phyloP scores from a whole-genome alignment of 2,329 filamentous ascomycete genomes.

The Claviceps citrina region DNA sequence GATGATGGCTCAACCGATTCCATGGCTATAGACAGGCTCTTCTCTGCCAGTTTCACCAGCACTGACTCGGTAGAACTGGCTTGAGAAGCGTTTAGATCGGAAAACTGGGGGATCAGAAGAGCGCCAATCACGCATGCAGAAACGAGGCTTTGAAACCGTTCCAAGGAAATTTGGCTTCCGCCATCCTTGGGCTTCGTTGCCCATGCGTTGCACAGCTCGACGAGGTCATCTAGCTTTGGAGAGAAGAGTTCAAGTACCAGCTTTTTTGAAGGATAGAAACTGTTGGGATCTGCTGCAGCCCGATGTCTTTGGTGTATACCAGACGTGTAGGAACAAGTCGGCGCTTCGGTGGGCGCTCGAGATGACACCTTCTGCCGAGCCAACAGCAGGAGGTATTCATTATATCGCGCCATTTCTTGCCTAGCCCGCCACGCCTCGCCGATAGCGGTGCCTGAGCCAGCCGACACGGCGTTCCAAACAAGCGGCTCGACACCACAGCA shows the following conservation, averaged over 20 bases:
- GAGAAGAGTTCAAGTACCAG: slow-evolving; percentile 38
- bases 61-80: slow-evolving; percentile 32
- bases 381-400: slow-evolving; percentile 41
- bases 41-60: slow-evolving; percentile 26
- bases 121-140: slow-evolving; percentile 30
- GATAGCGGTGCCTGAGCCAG: slow-evolving; percentile 31
- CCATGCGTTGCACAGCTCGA: slow-evolving; percentile 32
- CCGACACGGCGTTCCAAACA: slow-evolving; percentile 15
- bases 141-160: slow-evolving; percentile 37
- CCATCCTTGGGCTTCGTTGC: slow-evolving; percentile 28
- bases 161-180: slow-evolving; percentile 33
- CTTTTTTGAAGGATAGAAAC: slow-evolving; percentile 29
- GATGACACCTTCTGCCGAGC: slow-evolving; percentile 13
- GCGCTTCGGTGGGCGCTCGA: not conserved
- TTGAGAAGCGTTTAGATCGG: slow-evolving; percentile 30
- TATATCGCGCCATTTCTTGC: slow-evolving; percentile 26
- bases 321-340: slow-evolving; percentile 3
- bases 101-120: slow-evolving; percentile 32
- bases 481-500: slow-evolving; percentile 43
- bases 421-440: slow-evolving; percentile 33
- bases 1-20: slow-evolving; percentile 29
- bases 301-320: slow-evolving; percentile 6
- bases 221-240: slow-evolving; percentile 36
- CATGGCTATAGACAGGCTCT: slow-evolving; percentile 25
- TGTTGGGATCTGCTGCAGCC: slow-evolving; percentile 16